These are phyloP conservation scores for Solanum stenotomum DNA, from an alignment of 257 asterid species.

Conservation along the genomic window DNA sequence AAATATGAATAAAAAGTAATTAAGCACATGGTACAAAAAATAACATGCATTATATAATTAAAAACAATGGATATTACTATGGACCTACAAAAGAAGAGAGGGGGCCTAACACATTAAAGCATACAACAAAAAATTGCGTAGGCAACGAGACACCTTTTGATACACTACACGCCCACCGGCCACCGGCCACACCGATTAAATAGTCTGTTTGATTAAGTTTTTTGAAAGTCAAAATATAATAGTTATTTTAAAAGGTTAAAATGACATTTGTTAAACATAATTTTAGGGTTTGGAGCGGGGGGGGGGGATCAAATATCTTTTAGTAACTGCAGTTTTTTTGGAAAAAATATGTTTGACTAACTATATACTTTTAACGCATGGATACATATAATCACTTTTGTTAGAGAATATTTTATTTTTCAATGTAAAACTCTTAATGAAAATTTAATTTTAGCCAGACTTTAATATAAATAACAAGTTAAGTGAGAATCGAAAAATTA, in stretches of 20 bases:
- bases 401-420: too few relatives aligned
- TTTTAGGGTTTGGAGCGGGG: neutral
- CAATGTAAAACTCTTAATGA: fast-evolving
- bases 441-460: too few relatives aligned
- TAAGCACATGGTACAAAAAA: neutral
- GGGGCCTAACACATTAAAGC: neutral
- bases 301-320: neutral
- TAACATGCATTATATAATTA: neutral
- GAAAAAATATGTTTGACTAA: too few relatives aligned
- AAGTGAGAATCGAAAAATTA: too few relatives aligned
- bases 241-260: too few relatives aligned
- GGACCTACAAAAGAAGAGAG: neutral
- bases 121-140: neutral
- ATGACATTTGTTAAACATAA: neutral
- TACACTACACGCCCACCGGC: neutral
- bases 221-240: neutral
- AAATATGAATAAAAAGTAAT: neutral
- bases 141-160: neutral
- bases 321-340: too few relatives aligned
- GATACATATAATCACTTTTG: too few relatives aligned
- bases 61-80: neutral
- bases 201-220: neutral
- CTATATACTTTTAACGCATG: too few relatives aligned
- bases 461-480: too few relatives aligned
- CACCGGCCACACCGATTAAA: neutral